Evolutionary conservation across 2,329 filamentous ascomycete genomes (phyloP).

Genomic region (Blastomyces percursus): DNA sequence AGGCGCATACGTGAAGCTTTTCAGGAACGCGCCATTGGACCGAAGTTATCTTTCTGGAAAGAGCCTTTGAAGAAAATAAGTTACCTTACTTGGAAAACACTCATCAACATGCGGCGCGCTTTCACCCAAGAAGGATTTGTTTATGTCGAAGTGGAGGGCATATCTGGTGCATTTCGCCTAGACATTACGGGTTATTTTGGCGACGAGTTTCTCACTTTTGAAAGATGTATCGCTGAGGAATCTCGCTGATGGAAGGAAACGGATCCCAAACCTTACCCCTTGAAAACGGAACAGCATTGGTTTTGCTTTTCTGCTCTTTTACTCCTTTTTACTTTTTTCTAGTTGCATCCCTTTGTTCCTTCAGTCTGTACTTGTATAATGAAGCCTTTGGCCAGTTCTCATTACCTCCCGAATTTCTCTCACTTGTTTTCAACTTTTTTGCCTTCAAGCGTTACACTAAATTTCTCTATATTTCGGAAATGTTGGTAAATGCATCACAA

Average conservation of each 20-base stretch:
- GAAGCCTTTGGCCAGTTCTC: background rate
- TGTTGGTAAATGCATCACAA: background rate
- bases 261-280: background rate
- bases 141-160: slow-evolving; percentile 25
- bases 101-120: slow-evolving; percentile 28
- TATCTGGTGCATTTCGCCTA: slow-evolving; percentile 27
- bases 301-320: background rate
- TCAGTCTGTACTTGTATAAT: slow-evolving; percentile 1
- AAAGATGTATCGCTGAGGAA: background rate
- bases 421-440: background rate
- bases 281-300: background rate
- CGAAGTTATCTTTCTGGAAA: slow-evolving; percentile 24
- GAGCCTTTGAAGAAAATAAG: slow-evolving; percentile 25
- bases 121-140: slow-evolving; percentile 34
- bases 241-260: background rate
- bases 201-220: slow-evolving; percentile 7
- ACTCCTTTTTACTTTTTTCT: background rate
- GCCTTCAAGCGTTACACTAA: background rate
- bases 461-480: background rate
- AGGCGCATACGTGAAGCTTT: slow-evolving; percentile 14
- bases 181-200: slow-evolving; percentile 25
- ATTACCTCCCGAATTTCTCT: background rate
- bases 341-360: background rate
- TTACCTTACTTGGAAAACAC: slow-evolving; percentile 22
- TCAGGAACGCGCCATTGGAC: slow-evolving; percentile 9